Evolutionary conservation across 257 asterid genomes (phyloP).

Genomic region (Lycium barbarum): DNA sequence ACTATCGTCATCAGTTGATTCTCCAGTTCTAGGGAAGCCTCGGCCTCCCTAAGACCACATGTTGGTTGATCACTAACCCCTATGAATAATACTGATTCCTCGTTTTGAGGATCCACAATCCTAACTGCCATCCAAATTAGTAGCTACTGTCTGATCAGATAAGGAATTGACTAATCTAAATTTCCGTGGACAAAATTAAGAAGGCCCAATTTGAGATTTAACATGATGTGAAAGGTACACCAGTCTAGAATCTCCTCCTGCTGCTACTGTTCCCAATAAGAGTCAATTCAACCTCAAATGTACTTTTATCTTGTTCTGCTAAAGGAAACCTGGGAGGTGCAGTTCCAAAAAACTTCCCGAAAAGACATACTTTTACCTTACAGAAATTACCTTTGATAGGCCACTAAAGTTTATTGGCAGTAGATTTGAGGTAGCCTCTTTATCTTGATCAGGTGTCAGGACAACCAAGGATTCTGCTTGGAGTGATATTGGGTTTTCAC

Average conservation of each 20-base stretch:
- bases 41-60: neutral
- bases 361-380: neutral
- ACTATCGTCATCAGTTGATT: neutral
- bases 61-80: conserved; percentile 7
- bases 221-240: conserved; percentile 23
- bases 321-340: conserved; percentile 11
- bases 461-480: conserved; percentile 75
- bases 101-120: conserved; percentile 10
- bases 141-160: neutral
- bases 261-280: neutral
- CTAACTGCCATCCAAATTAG: neutral
- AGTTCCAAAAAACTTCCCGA: neutral
- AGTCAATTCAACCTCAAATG: neutral
- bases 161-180: conserved; percentile 5
- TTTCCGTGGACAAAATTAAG: neutral
- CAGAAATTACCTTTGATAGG: conserved; percentile 63
- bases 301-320: neutral
- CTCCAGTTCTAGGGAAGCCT: neutral
- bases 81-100: neutral
- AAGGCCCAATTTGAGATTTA: neutral
- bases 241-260: neutral
- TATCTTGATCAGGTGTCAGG: conserved; percentile 86
- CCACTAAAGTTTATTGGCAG: conserved; percentile 90
- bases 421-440: conserved; percentile 76
- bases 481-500: conserved; percentile 74